Base-by-base conservation (phyloP, 495 filamentous ascomycete species). In the Penicillium robsamsonii region DNA sequence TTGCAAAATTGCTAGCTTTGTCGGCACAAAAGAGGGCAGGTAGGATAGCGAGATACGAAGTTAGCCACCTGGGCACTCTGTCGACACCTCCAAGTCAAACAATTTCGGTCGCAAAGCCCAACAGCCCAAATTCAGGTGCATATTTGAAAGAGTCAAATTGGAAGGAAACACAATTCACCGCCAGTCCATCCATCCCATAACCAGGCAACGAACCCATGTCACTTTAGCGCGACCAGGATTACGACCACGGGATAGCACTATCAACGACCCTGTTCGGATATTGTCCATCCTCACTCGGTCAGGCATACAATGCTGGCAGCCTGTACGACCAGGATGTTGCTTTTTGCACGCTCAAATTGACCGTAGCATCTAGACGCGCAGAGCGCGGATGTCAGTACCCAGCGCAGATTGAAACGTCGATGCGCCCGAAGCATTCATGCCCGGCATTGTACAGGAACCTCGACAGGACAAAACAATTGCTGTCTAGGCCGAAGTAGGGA, bases 161-260 rank as follows among this genome's bases (percentile, higher is more conserved):
- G 31, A 54, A 54, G 31, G 20, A 46, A 35, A 38, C 52, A 46
- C 52, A 54, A 46, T 54, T 54, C 46, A 50, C 46, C 54, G 54
- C 45, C 54, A 56, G 35, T 56, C 18, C n/a, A 24, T 41, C 27
- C 33, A 50, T 49, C 46, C 45, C 53, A 38, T 38, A 29, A 15
- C 24, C 42, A 45, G 20, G 30, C 42, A 7, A 35, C 41, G 24
- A 24, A 37, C 31, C 42, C 51, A 54, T 46, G 51, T 30, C 42
- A 30, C 5, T 46, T 41, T 41, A 52, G 17, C 17, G 41, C 42
- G 22, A 27, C 42, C 41, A 54, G 20, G 42, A 42, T 17, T 8
- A 27, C 8, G 1, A 17, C n/a, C 22, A 44, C 43, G 27, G 15
- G n/a, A 30, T 10, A 18, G 18, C n/a, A 47, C 25, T 27, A 29